These are phyloP conservation scores for Salix viminalis DNA, from an alignment of 345 rosid genomes.

Conservation along the genomic window DNA sequence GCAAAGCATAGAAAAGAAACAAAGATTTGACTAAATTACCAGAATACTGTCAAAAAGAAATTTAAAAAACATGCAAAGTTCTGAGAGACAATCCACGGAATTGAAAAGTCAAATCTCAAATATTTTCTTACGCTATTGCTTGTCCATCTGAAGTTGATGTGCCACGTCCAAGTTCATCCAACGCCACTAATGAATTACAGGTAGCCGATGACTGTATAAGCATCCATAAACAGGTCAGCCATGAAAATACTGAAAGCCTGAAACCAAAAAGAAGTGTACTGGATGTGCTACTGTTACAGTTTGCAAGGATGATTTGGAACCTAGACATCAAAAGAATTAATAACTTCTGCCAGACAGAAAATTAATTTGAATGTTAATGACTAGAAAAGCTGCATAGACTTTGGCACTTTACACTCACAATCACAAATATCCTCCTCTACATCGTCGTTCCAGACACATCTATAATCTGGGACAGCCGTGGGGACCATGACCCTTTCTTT, in stretches of 20 bases:
- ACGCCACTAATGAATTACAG: slow-evolving; percentile 68
- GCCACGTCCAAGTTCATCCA: slow-evolving; percentile 98
- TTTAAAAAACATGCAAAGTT: neutral
- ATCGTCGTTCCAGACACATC: neutral
- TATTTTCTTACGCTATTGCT: slow-evolving; percentile 85
- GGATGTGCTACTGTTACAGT: neutral
- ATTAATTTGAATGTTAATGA: neutral
- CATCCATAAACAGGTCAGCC: neutral
- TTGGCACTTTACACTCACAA: neutral
- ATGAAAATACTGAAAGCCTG: neutral
- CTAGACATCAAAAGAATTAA: neutral
- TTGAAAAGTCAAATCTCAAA: neutral
- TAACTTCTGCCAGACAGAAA: neutral
- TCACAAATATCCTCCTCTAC: neutral
- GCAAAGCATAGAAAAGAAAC: slow-evolving; percentile 12
- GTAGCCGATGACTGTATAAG: slow-evolving; percentile 73
- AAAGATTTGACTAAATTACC: neutral
- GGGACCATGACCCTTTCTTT: neutral
- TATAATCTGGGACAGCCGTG: neutral
- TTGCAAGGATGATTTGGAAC: neutral
- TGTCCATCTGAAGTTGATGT: slow-evolving; percentile 98
- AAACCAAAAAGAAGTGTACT: neutral
- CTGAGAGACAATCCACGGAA: neutral
- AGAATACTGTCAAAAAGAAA: neutral
- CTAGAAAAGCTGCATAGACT: neutral